phyloP scores from a whole-genome alignment of 331 rosid genomes.

The Saraca asoca region DNA sequence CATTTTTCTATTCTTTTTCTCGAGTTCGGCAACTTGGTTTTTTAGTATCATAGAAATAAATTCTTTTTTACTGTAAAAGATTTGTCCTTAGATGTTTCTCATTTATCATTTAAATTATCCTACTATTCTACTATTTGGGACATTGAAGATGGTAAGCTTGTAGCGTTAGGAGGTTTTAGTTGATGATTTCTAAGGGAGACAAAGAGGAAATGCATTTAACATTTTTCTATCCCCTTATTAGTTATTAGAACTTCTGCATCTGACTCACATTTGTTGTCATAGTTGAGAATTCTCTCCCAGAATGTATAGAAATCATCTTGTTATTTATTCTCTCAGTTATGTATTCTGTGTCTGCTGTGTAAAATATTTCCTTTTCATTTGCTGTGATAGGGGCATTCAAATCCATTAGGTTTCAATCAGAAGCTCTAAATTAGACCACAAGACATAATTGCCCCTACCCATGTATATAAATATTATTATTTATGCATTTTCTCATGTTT shows the following conservation, averaged over 20 bases:
- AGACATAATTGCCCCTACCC: neutral
- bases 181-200: constrained; percentile 7
- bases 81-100: constrained; percentile 17
- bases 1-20: constrained; percentile 21
- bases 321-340: neutral
- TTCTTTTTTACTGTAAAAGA: constrained; percentile 2
- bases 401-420: neutral
- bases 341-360: constrained; percentile 1
- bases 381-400: neutral
- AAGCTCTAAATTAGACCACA: neutral
- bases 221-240: neutral
- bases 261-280: constrained; percentile 9
- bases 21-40: constrained; percentile 7
- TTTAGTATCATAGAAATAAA: neutral
- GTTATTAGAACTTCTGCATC: neutral
- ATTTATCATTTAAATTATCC: constrained; percentile 5
- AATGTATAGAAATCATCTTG: neutral
- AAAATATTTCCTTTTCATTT: neutral
- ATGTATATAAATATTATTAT: neutral
- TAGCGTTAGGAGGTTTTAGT: constrained; percentile 8
- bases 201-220: constrained; percentile 6
- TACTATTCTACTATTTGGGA: constrained; percentile 9
- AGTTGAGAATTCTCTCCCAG: neutral
- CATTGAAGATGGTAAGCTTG: constrained; percentile 4
- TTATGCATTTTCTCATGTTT: neutral